Percentiles rank a stretch among this genome's conserved stretches.
Evolutionary conservation across 176 grass and related monocot species (phyloP).

Genomic region (Eleusine coracana): DNA sequence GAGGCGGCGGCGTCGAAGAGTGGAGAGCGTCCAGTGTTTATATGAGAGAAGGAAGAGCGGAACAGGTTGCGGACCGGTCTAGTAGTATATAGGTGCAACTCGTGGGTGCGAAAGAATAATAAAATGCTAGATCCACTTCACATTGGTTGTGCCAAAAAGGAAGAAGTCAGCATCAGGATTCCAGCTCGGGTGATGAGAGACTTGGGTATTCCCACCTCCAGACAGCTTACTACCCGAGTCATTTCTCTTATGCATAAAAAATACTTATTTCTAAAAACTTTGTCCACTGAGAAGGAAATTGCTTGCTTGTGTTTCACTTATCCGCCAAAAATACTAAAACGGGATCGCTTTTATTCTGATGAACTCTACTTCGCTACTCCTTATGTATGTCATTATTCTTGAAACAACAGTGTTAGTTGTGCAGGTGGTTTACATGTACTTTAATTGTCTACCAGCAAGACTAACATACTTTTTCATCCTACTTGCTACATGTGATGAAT

Average conservation of each 20-base stretch:
- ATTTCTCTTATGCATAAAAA: background rate
- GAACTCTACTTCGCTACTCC: background rate
- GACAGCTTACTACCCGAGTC: background rate
- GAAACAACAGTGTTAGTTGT: background rate
- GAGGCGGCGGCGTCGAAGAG: background rate
- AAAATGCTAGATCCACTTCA: slow-evolving; percentile 5
- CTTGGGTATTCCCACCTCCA: background rate
- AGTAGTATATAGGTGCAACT: background rate
- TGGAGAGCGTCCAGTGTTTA: slow-evolving; percentile 16
- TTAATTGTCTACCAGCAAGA: background rate
- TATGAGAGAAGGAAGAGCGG: background rate
- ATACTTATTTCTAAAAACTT: background rate
- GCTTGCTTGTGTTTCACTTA: background rate
- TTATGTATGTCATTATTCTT: background rate
- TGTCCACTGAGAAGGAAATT: background rate
- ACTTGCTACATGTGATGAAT: background rate
- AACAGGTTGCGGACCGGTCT: slow-evolving; percentile 30
- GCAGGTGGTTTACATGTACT: background rate
- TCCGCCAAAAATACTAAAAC: background rate
- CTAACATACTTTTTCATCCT: background rate
- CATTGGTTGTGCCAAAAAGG: background rate
- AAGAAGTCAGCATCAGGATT: background rate
- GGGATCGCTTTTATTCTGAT: background rate
- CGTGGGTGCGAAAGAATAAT: background rate
- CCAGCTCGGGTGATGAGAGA: background rate